Evolutionary conservation across 2,329 filamentous ascomycete species (phyloP), one percentile per base, ranked within the genome.

Genomic region (Fonsecaea pugnacius): DNA sequence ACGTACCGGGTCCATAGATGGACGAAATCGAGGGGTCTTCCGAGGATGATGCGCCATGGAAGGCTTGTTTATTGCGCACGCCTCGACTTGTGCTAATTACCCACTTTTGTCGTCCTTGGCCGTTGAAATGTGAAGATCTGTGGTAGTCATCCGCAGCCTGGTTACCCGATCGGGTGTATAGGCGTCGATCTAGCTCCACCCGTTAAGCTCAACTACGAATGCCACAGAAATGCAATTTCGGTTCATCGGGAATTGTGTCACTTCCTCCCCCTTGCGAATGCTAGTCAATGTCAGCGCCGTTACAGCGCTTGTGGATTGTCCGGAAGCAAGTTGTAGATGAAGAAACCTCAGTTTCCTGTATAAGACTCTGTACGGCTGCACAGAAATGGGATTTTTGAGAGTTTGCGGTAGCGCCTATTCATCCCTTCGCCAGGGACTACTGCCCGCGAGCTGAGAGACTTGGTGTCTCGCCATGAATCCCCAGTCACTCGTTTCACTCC

Each of bases 401-500:
- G 10, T 10, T 38, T 24, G 43, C 12, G 43, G 43, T 21, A 24
- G 43, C 43, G 43, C 43, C 43, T 48, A 48, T 48, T 48, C 9
- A 48, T 48, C 43, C 3, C 18, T 48, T 48, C 43, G 43, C 43
- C 10, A 27, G 43, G 43, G 21, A 24, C 43, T 27, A 24, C 14
- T 48, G 10, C 43, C 18, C 67, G 43, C 43, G 43, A 24, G 43
- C 43, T 48, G 43, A 48, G 21, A 48, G 43, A 48, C 18, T 38
- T 52, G 43, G 57, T 36, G 57, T 38, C 69, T 63, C 63, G 33
- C 48, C 16, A 62, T 62, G 60, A 50, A 51, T 50, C 53, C 30
- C 46, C 54, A 6, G 33, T 48, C 60, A 33, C 46, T 62, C 53
- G 46, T 33, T 46, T 58, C 53, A 14, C 38, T 10, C 27, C 35